Evolutionary conservation across 257 asterid genomes (phyloP).

Genomic region (Fraxinus americana): DNA sequence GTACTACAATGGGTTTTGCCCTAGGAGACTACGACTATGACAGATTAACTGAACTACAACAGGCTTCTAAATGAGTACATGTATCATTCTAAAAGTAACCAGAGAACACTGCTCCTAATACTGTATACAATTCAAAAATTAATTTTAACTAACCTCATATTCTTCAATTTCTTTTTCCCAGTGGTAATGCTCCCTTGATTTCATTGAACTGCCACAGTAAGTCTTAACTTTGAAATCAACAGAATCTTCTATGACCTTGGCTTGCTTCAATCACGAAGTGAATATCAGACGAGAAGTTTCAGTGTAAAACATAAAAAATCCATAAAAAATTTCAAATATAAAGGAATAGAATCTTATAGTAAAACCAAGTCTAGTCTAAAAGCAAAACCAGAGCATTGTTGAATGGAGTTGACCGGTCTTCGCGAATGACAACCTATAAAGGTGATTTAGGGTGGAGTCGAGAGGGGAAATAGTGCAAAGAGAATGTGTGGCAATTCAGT

Average conservation of each 20-base stretch:
- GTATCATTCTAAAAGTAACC: constrained; percentile 16
- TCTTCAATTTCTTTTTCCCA: constrained; percentile 87
- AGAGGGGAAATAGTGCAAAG: constrained; percentile 2
- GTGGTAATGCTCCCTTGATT: constrained; percentile 47
- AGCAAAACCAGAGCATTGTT: constrained; percentile 9
- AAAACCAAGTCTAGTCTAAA: background rate
- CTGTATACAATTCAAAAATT: constrained; percentile 16
- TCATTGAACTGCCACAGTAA: constrained; percentile 62
- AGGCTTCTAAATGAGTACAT: background rate
- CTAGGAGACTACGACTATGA: background rate
- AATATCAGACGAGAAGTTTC: constrained; percentile 17
- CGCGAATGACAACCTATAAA: background rate
- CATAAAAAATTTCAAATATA: background rate
- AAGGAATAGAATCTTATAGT: background rate
- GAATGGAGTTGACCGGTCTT: constrained; percentile 11
- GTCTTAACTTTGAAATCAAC: constrained; percentile 77
- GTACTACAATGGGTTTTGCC: background rate
- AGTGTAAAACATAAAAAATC: background rate
- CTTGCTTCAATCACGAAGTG: constrained; percentile 63
- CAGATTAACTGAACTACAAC: background rate
- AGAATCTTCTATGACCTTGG: constrained; percentile 76
- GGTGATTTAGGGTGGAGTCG: background rate
- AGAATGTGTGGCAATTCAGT: constrained; percentile 8
- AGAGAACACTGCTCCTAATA: constrained; percentile 14
- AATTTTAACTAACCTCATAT: constrained; percentile 70